phyloP scores from a whole-genome alignment of 768 basidiomycete species.

The Termitomyces bulborhizus region DNA sequence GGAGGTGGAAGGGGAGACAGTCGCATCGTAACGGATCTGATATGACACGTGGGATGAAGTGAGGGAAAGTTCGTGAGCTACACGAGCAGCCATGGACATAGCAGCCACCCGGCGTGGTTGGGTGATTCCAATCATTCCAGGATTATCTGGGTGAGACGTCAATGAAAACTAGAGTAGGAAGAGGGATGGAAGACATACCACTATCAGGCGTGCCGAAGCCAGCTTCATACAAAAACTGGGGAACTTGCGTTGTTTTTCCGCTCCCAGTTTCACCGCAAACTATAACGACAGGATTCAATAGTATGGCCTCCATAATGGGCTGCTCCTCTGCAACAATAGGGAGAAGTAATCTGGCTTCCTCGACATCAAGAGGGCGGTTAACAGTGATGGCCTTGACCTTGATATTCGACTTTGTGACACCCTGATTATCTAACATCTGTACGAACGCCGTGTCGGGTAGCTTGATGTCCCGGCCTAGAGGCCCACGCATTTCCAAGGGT shows the following conservation, averaged over 20 bases:
- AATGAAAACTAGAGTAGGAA: constrained; percentile 1
- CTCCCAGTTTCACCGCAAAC: constrained; percentile 93
- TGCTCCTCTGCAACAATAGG: constrained; percentile 95
- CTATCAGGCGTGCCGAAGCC: constrained; percentile 84
- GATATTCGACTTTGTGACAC: constrained; percentile 10
- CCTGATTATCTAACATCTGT: constrained; percentile 30
- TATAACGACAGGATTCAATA: constrained; percentile 81
- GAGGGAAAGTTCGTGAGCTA: constrained; percentile 88
- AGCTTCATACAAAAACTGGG: constrained; percentile 96
- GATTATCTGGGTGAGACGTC: constrained; percentile 59
- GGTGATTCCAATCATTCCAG: constrained; percentile 96
- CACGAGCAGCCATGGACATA: constrained; percentile 91
- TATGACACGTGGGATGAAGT: constrained; percentile 82
- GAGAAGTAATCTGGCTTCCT: constrained; percentile 70
- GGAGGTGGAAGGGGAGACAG: constrained; percentile 80
- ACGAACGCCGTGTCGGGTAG: constrained; percentile 66
- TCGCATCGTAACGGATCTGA: constrained; percentile 96
- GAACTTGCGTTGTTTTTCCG: constrained; percentile 97
- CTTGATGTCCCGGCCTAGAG: constrained; percentile 66
- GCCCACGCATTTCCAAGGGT: constrained; percentile 58
- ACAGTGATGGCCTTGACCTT: constrained; percentile 46
- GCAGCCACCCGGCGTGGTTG: constrained; percentile 97
- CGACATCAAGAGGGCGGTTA: constrained; percentile 60
- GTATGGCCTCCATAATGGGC: constrained; percentile 85
- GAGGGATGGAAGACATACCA: constrained; percentile 39